These are phyloP conservation scores for Ceratorhiza oryzae-sativae DNA, from an alignment of 1,284 basidiomycete genomes.

Conservation along the genomic window DNA sequence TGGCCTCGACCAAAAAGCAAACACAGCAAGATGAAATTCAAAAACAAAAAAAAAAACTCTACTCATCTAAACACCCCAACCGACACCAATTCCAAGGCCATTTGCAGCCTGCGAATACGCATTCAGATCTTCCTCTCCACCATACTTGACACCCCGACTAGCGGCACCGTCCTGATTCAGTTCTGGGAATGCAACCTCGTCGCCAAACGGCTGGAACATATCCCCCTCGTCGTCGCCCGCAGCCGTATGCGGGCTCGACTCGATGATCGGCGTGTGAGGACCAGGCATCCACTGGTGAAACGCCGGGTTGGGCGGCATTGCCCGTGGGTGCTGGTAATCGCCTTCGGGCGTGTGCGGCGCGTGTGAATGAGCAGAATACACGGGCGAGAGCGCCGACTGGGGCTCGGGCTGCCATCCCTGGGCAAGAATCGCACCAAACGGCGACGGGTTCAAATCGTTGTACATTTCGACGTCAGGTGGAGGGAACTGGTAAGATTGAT, in stretches of 20 bases:
- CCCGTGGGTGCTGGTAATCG: constrained; percentile 7
- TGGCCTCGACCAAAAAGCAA: constrained; percentile 1
- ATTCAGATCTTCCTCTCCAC: constrained; percentile 13
- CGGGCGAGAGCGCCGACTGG: constrained; percentile 15
- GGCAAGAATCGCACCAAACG: constrained; percentile 35
- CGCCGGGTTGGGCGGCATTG: background rate
- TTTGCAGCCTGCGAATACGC: constrained; percentile 35
- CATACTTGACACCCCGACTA: background rate
- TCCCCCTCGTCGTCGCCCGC: constrained; percentile 29
- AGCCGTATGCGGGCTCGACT: constrained; percentile 15
- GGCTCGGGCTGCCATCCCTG: constrained; percentile 6
- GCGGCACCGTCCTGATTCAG: constrained; percentile 11
- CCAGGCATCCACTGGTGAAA: constrained; percentile 18
- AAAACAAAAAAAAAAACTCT: background rate
- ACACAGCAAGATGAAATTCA: background rate
- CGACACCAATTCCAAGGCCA: constrained; percentile 17
- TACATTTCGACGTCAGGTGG: constrained; percentile 33
- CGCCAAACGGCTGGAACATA: constrained; percentile 36
- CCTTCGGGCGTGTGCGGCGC: constrained; percentile 35
- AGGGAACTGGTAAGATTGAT: constrained; percentile 35
- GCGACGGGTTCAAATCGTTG: constrained; percentile 24
- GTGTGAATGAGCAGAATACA: constrained; percentile 3
- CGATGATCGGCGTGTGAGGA: constrained; percentile 28
- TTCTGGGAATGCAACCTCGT: constrained; percentile 32
- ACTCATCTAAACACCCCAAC: constrained; percentile 26